Evolutionary conservation across 192 early-diverging fungal species (phyloP).

Genomic region (Rhizophagus prolifer): DNA sequence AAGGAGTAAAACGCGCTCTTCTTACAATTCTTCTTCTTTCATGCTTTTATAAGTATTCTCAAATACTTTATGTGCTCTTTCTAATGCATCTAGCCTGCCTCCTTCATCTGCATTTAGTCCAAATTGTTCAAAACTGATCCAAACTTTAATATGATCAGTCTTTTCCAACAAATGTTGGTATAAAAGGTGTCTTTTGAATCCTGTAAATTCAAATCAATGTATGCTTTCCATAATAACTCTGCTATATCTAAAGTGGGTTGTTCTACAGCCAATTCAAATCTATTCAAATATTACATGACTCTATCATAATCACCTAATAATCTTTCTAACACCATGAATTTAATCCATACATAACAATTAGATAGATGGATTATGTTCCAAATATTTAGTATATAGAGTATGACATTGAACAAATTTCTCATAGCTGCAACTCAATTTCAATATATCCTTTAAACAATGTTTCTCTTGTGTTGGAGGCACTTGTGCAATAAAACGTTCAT

Average conservation of each 20-base stretch:
- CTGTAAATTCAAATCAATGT: slow-evolving; percentile 92
- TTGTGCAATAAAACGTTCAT: slow-evolving; percentile 88
- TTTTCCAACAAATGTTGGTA: slow-evolving; percentile 84
- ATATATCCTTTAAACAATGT: slow-evolving; percentile 96
- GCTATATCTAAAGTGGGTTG: slow-evolving; percentile 96
- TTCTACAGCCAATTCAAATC: slow-evolving; percentile 84
- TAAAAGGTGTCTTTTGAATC: slow-evolving; percentile 71
- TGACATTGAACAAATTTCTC: slow-evolving; percentile 94
- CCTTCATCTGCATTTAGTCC: slow-evolving; percentile 68
- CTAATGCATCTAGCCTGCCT: slow-evolving; percentile 38
- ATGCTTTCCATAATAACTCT: slow-evolving; percentile 97
- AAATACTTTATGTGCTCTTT: slow-evolving; percentile 73
- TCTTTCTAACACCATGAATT: slow-evolving; percentile 89
- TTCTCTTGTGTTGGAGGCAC: slow-evolving; percentile 85
- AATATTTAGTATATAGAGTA: slow-evolving; percentile 86
- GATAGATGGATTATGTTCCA: slow-evolving; percentile 84
- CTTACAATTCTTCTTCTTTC: slow-evolving; percentile 71
- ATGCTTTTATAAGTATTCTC: slow-evolving; percentile 69
- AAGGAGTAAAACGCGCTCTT: slow-evolving; percentile 85
- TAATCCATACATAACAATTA: slow-evolving; percentile 94
- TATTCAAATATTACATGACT: slow-evolving; percentile 84
- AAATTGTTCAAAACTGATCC: slow-evolving; percentile 92
- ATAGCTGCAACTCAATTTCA: slow-evolving; percentile 86
- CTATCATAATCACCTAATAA: slow-evolving; percentile 85
- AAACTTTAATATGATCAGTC: slow-evolving; percentile 96